Percentiles rank a stretch among this genome's conserved stretches.
These are phyloP conservation scores for Sporothrix brunneoviolacea DNA, from an alignment of 2,329 filamentous ascomycete genomes.

Conservation along the genomic window DNA sequence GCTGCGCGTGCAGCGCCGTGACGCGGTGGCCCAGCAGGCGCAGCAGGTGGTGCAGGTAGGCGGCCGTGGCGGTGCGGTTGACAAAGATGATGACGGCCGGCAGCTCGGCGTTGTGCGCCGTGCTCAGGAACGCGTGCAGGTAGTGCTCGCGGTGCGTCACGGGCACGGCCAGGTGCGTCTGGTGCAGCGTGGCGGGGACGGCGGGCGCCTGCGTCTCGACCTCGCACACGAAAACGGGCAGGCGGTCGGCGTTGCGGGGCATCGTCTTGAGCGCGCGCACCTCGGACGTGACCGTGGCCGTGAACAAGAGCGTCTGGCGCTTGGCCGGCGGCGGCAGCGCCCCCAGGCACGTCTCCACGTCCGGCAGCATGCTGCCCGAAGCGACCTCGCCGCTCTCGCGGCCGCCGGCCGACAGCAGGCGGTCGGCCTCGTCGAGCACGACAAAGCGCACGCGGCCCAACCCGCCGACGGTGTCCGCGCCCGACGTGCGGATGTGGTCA, in stretches of 20 bases:
- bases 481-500: conserved; percentile 87
- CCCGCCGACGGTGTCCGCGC: conserved; percentile 81
- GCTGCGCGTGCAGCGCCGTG: conserved; percentile 80
- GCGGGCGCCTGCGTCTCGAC: conserved; percentile 69
- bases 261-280: conserved; percentile 79
- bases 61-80: conserved; percentile 84
- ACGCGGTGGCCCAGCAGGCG: conserved; percentile 82
- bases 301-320: conserved; percentile 93
- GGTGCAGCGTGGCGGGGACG: conserved; percentile 71
- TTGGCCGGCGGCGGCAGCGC: conserved; percentile 69
- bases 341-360: conserved; percentile 81
- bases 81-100: conserved; percentile 91
- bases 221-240: conserved; percentile 82
- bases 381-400: conserved; percentile 26
- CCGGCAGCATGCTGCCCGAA: conserved; percentile 84
- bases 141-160: conserved; percentile 94
- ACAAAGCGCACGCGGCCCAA: conserved; percentile 74
- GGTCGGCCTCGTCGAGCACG: conserved; percentile 92
- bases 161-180: conserved; percentile 81
- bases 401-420: conserved; percentile 59
- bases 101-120: conserved; percentile 66
- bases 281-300: conserved; percentile 89
- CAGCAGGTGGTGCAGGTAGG: conserved; percentile 81
- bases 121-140: conserved; percentile 80
- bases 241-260: conserved; percentile 61